Evolutionary conservation across 1,139 yeast species (phyloP), one percentile per base, ranked within the genome.

Genomic region (Yamadazyma sp.): DNA sequence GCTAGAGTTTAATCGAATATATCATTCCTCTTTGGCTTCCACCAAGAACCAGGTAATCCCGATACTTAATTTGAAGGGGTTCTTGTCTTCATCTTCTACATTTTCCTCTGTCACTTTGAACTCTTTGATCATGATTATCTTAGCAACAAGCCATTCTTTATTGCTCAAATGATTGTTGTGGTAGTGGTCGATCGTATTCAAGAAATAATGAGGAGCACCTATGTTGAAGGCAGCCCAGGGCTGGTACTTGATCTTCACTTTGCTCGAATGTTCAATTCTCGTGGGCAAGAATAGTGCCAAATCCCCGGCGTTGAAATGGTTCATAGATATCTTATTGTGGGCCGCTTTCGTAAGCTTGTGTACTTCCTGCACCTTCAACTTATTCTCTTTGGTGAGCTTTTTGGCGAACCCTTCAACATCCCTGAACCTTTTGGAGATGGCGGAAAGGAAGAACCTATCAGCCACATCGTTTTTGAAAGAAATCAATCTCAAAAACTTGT

Each of bases 351-450:
- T 56, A 29, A 74, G 48, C 44, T 62, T 55, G 43, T 56, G 52
- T 18, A 70, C 39, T 48, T 75, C 77, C 46, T 75, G 76, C 40
- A 76, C 68, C 41, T 75, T 69, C 37, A 64, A 56, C 50, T 78
- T 79, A 47, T 79, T 83, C 50, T 89, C 96, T 54, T 83, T 83
- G 42, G 91, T 87, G 44, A 87, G 73, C 54, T 81, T 85, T 54
- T 94, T 82, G 1, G 98, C 98, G 50, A 89, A 73, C n/a, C 84
- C 81, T 59, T 92, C 98, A 37, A 91, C 95, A 56, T 91, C 98
- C 44, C 78, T 79, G 55, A 92, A 89, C 45, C 98, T 71, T 54
- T 84, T 82, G 25, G 83, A 72, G 2, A 89, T 81, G 1, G 89
- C 82, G 36, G 75, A 74, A 37, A 81, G 72, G 53, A 84, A 81